A percentile compares a stretch with the other conserved stretches of the same genome.
These are phyloP conservation scores for Pleurozium schreberi DNA, from an alignment of 225 moss, liverwort and hornwort species.

Conservation along the genomic window DNA sequence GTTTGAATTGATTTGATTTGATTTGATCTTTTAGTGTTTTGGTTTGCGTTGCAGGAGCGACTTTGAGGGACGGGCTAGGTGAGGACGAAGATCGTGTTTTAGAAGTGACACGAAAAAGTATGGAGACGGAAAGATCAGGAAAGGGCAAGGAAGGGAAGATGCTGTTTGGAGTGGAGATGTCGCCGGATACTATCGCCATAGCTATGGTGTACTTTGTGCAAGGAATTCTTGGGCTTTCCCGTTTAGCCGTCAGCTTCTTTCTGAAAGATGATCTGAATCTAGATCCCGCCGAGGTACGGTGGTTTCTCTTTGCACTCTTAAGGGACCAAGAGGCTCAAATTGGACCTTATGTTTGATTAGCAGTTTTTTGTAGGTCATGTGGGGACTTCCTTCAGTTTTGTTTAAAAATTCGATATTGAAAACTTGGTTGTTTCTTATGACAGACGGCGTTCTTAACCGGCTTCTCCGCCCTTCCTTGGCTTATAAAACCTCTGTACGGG, in stretches of 20 bases:
- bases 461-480: conserved; percentile 55
- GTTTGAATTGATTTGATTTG: background rate
- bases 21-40: background rate
- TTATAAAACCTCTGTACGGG: conserved; percentile 57
- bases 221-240: conserved; percentile 57
- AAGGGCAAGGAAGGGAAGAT: conserved; percentile 16
- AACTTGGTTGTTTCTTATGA: background rate
- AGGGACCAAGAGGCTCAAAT: background rate
- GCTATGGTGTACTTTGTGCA: conserved; percentile 67
- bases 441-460: conserved; percentile 63
- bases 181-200: conserved; percentile 46
- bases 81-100: background rate
- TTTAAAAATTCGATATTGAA: background rate
- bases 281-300: conserved; percentile 50
- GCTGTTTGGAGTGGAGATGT: conserved; percentile 53
- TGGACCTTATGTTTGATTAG: background rate
- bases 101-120: background rate
- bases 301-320: background rate
- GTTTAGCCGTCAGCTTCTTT: conserved; percentile 60
- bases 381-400: background rate
- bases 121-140: background rate
- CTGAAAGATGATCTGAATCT: conserved; percentile 58
- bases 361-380: background rate
- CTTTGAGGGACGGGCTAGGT: background rate
- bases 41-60: conserved; percentile 5